Evolutionary conservation across 768 basidiomycete species (phyloP).

Genomic region (Rhodosporidiobolus sp.): DNA sequence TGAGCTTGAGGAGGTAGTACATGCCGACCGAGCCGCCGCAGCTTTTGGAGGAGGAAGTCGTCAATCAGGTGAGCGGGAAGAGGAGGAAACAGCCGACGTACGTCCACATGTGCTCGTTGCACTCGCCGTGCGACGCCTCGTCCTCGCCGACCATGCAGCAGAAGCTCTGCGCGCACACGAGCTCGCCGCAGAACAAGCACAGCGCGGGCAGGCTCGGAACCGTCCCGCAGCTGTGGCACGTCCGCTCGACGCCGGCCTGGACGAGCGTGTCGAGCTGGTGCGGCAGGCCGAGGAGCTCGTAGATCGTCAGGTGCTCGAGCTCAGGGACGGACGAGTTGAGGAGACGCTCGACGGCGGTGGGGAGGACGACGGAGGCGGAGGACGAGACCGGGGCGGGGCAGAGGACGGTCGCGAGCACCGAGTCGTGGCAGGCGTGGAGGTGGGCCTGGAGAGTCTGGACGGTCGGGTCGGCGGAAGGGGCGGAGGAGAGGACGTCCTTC

Average conservation of each 20-base stretch:
- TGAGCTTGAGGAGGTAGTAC: slow-evolving; percentile 88
- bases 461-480: neutral
- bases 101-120: slow-evolving; percentile 93
- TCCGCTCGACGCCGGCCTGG: slow-evolving; percentile 65
- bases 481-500: neutral
- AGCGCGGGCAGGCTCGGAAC: slow-evolving; percentile 82
- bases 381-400: slow-evolving; percentile 9
- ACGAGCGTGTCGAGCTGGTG: slow-evolving; percentile 78
- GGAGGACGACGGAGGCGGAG: neutral
- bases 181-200: slow-evolving; percentile 82
- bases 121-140: slow-evolving; percentile 71
- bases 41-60: slow-evolving; percentile 57
- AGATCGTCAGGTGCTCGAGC: slow-evolving; percentile 67
- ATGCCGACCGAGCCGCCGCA: slow-evolving; percentile 86
- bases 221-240: slow-evolving; percentile 71
- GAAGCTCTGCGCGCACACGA: slow-evolving; percentile 84
- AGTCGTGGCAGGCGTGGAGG: slow-evolving; percentile 61
- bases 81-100: slow-evolving; percentile 53
- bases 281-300: slow-evolving; percentile 79
- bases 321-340: slow-evolving; percentile 36
- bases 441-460: slow-evolving; percentile 43
- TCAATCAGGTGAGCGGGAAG: neutral
- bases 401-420: slow-evolving; percentile 84
- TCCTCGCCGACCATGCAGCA: slow-evolving; percentile 70
- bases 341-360: slow-evolving; percentile 56